Percentiles rank a stretch among this genome's conserved stretches.
Evolutionary conservation across 2,329 filamentous ascomycete genomes (phyloP).

Genomic region (Venturia nashicola): DNA sequence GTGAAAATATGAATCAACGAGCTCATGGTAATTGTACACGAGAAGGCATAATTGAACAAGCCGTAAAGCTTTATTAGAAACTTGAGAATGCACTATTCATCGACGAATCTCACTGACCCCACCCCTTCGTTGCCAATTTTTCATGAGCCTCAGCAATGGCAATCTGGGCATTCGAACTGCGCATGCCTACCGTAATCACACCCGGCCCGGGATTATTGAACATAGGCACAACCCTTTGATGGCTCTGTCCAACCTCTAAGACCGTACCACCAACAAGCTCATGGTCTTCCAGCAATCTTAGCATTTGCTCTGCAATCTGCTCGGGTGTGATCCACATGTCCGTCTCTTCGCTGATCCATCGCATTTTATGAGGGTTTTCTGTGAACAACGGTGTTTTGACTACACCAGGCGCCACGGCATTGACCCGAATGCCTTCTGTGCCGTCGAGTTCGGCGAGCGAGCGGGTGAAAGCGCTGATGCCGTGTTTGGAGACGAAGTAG

Average conservation of each 20-base stretch:
- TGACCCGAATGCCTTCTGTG: constrained; percentile 41
- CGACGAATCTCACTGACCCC: constrained; percentile 26
- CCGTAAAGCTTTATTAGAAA: background rate
- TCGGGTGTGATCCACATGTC: constrained; percentile 50
- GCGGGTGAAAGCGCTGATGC: constrained; percentile 36
- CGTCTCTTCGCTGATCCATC: constrained; percentile 32
- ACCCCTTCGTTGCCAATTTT: constrained; percentile 34
- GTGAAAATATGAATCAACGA: too few species aligned
- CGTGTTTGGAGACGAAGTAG: constrained; percentile 35
- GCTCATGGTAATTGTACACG: background rate
- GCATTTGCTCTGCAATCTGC: constrained; percentile 47
- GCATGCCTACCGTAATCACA: constrained; percentile 29
- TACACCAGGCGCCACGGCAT: constrained; percentile 46
- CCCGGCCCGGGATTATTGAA: constrained; percentile 43
- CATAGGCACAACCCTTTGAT: constrained; percentile 36
- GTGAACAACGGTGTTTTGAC: constrained; percentile 52
- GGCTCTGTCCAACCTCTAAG: constrained; percentile 41
- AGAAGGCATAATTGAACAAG: background rate
- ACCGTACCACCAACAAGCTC: constrained; percentile 38
- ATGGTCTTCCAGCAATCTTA: constrained; percentile 40
- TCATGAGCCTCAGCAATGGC: constrained; percentile 38
- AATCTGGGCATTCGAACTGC: constrained; percentile 28
- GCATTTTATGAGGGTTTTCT: constrained; percentile 47
- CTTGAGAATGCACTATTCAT: background rate
- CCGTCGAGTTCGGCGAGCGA: constrained; percentile 37